Evolutionary conservation across 1,284 basidiomycete genomes (phyloP).

Genomic region (Ceratobasidium sp.): DNA sequence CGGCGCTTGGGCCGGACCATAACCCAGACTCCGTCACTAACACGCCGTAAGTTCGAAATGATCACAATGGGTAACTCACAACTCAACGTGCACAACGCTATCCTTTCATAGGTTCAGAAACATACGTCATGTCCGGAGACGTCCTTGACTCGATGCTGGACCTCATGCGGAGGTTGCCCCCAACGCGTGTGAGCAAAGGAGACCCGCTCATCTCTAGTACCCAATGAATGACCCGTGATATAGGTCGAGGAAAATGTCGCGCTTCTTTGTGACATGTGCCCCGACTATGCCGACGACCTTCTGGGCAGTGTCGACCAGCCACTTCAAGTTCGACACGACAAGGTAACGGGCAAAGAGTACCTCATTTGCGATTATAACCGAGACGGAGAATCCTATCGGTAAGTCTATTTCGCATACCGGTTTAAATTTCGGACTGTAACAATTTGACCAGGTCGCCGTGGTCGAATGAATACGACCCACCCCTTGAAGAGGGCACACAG

Average conservation of each 20-base stretch:
- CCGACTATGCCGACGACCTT: constrained; percentile 96
- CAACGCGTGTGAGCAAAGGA: constrained; percentile 54
- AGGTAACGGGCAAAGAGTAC: constrained; percentile 82
- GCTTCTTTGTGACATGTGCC: constrained; percentile 80
- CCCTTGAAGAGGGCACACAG: constrained; percentile 83
- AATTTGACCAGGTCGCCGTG: constrained; percentile 80
- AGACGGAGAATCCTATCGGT: constrained; percentile 95
- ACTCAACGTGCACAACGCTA: neutral
- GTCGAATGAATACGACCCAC: constrained; percentile 94
- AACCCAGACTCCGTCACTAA: constrained; percentile 6
- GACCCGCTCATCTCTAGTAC: neutral
- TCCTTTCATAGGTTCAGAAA: neutral
- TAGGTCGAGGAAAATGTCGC: constrained; percentile 88
- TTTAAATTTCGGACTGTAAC: constrained; percentile 4
- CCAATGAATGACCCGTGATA: constrained; percentile 1
- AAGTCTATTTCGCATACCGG: constrained; percentile 42
- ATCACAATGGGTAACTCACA: neutral
- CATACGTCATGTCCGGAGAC: constrained; percentile 51
- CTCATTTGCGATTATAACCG: constrained; percentile 98
- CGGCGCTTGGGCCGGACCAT: constrained; percentile 18
- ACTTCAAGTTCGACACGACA: constrained; percentile 81
- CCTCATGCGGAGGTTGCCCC: constrained; percentile 93
- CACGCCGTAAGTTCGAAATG: neutral
- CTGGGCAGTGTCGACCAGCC: constrained; percentile 96
- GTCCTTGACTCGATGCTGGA: constrained; percentile 91